phyloP scores from a whole-genome alignment of 2,329 filamentous ascomycete species.

The Colletotrichum sp. region DNA sequence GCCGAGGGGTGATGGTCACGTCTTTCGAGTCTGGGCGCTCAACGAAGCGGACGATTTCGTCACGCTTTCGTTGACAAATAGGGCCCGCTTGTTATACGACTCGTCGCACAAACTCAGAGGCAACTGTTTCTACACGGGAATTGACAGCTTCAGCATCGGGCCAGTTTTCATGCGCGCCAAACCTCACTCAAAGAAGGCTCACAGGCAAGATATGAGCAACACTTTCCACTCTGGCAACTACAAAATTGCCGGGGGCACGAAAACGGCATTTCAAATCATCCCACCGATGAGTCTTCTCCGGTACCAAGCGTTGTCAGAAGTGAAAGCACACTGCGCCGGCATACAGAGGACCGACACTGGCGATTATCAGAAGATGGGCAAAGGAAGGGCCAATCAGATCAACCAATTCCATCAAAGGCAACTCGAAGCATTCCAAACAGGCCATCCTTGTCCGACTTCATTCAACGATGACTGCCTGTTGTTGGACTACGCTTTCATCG shows the following conservation, averaged over 20 bases:
- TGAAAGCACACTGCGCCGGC: not conserved
- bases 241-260: not conserved
- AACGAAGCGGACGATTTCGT: not conserved
- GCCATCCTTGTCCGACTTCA: not conserved
- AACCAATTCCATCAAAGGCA: not conserved
- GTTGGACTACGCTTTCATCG: not conserved
- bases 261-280: not conserved
- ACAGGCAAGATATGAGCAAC: not conserved
- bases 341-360: not conserved
- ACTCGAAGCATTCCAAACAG: not conserved
- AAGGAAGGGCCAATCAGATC: not conserved
- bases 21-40: not conserved
- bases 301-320: not conserved
- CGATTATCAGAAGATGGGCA: not conserved
- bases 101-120: not conserved
- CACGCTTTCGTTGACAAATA: not conserved
- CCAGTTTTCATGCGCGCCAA: not conserved
- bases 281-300: not conserved
- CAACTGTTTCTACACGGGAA: not conserved
- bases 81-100: not conserved
- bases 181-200: not conserved
- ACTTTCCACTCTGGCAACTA: not conserved
- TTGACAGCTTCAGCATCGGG: not conserved
- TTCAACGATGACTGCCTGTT: rapidly evolving
- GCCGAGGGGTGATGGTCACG: not conserved